phyloP scores from a whole-genome alignment of 257 asterid genomes.

The Nicotiana tabacum region DNA sequence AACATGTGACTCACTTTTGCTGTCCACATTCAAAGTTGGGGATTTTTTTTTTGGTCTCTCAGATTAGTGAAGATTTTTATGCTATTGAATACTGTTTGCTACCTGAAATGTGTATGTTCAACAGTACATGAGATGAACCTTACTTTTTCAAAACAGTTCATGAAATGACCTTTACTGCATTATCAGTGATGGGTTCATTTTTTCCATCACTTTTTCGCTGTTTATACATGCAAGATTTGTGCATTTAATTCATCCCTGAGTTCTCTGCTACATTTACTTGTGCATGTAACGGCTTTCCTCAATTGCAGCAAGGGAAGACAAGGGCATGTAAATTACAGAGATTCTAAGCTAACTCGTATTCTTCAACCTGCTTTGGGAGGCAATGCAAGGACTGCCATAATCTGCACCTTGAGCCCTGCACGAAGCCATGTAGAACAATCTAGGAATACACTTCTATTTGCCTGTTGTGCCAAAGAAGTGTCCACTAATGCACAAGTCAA shows the following conservation, averaged over 20 bases:
- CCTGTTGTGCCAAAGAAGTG: slow-evolving; percentile 97
- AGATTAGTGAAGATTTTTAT: neutral
- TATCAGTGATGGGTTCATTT: neutral
- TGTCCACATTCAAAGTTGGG: neutral
- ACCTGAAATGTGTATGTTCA: neutral
- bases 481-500: slow-evolving; percentile 96
- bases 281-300: neutral
- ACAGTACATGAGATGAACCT: neutral
- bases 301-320: slow-evolving; percentile 93
- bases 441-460: slow-evolving; percentile 91
- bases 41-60: neutral
- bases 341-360: slow-evolving; percentile 95
- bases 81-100: neutral
- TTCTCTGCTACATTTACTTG: neutral
- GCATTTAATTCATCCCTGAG: neutral
- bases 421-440: slow-evolving; percentile 98
- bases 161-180: neutral
- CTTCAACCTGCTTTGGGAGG: slow-evolving; percentile 99
- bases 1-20: neutral
- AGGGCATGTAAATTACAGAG: slow-evolving; percentile 92
- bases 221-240: neutral
- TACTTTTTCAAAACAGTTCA: neutral
- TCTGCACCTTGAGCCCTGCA: slow-evolving; percentile 95
- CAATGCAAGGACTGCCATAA: slow-evolving; percentile 97
- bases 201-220: neutral